Conservation (phyloP, 2,329 filamentous ascomycete genomes). For the Aspergillus vadensis region DNA sequence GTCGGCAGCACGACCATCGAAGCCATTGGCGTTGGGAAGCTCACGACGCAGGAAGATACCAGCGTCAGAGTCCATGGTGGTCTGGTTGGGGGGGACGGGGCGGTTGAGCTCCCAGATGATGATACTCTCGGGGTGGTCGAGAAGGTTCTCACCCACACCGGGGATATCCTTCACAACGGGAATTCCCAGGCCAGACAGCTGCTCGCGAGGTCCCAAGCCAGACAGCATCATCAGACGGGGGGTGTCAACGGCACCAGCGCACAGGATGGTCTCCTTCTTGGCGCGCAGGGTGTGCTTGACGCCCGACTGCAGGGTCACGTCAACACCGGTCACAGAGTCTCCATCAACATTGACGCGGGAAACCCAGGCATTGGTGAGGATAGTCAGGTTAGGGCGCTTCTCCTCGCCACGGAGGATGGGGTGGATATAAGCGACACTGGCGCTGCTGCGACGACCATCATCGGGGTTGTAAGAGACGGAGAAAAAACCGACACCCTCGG, state of each 20-base stretch:
- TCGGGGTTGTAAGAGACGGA: conserved; percentile 90
- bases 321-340: conserved; percentile 71
- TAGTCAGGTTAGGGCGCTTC: conserved; percentile 77
- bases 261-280: conserved; percentile 76
- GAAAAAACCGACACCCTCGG: conserved; percentile 83
- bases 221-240: conserved; percentile 66
- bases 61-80: conserved; percentile 88
- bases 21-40: conserved; percentile 65
- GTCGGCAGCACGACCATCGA: conserved; percentile 76
- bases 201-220: conserved; percentile 54
- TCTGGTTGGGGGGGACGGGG: conserved; percentile 75
- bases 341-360: conserved; percentile 73
- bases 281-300: conserved; percentile 59
- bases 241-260: conserved; percentile 79
- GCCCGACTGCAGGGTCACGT: conserved; percentile 66
- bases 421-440: conserved; percentile 90
- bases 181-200: conserved; percentile 55
- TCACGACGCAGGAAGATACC: conserved; percentile 86
- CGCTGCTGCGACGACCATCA: conserved; percentile 78
- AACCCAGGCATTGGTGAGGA: conserved; percentile 87
- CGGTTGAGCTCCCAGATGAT: conserved; percentile 79
- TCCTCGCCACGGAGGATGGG: conserved; percentile 83
- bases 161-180: conserved; percentile 62
- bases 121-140: conserved; percentile 67
- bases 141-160: conserved; percentile 64